Percentiles rank a stretch among this genome's conserved stretches.
Conservation (phyloP, 345 rosid species). For the Populus alba region DNA sequence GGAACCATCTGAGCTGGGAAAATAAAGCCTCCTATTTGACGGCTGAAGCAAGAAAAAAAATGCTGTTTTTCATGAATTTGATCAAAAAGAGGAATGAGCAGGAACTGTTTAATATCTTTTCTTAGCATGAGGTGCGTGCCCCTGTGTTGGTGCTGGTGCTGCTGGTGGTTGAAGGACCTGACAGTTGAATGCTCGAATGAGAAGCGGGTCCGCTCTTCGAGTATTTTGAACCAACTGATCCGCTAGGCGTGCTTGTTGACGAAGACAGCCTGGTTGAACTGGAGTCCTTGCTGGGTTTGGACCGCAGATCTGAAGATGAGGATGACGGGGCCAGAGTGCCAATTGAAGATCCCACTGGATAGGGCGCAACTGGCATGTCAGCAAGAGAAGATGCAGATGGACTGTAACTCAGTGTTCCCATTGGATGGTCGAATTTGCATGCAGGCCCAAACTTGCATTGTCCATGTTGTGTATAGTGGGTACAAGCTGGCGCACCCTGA, state of each 20-base stretch:
- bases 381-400: constrained; percentile 76
- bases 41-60: constrained; percentile 25
- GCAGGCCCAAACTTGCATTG: constrained; percentile 39
- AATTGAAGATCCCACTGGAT: constrained; percentile 65
- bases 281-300: constrained; percentile 52
- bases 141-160: constrained; percentile 18
- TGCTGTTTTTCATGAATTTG: constrained; percentile 28
- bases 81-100: constrained; percentile 24
- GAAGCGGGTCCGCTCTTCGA: constrained; percentile 35
- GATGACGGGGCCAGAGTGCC: constrained; percentile 67
- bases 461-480: constrained; percentile 30
- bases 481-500: constrained; percentile 29
- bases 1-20: constrained; percentile 30
- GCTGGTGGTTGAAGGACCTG: constrained; percentile 37
- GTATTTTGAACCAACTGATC: constrained; percentile 35
- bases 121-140: constrained; percentile 32
- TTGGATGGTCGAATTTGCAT: constrained; percentile 74
- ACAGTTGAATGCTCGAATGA: constrained; percentile 35
- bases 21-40: constrained; percentile 38
- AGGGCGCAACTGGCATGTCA: constrained; percentile 72
- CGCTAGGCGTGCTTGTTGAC: constrained; percentile 39
- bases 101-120: constrained; percentile 18
- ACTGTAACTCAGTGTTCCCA: constrained; percentile 56
- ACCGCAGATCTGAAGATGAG: constrained; percentile 56
- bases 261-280: constrained; percentile 50